A percentile compares a stretch with the other conserved stretches of the same genome.
Evolutionary conservation across 108 stramenopile genomes (phyloP).

Genomic region (Heterococcus sp.): DNA sequence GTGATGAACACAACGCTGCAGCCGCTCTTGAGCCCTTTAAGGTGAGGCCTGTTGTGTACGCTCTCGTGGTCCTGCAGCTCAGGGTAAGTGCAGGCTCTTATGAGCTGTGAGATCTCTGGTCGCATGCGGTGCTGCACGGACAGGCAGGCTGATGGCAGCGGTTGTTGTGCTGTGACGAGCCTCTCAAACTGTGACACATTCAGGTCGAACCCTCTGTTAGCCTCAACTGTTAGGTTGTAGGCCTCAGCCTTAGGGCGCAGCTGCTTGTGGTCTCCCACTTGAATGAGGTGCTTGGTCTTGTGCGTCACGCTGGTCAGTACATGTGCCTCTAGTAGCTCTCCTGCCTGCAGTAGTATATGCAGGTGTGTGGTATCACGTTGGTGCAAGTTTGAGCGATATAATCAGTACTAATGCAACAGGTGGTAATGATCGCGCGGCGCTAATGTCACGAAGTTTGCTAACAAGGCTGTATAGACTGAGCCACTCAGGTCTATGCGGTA

Average conservation of each 20-base stretch:
- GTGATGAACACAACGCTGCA: neutral
- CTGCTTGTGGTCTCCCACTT: neutral
- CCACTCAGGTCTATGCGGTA: too few relatives aligned
- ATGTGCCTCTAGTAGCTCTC: neutral
- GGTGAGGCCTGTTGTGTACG: neutral
- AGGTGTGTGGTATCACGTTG: too few relatives aligned
- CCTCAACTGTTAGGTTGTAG: neutral
- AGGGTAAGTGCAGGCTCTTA: neutral
- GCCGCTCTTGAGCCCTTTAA: neutral
- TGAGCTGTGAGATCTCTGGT: neutral
- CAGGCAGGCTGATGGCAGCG: slow-evolving; percentile 10
- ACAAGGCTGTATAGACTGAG: too few relatives aligned
- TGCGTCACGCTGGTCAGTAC: neutral
- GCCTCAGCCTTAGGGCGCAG: neutral
- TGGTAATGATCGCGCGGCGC: too few relatives aligned
- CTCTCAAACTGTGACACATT: slow-evolving; percentile 65
- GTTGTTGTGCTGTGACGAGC: slow-evolving; percentile 18
- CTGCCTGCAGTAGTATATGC: too few relatives aligned
- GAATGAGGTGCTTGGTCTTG: neutral
- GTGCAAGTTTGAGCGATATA: too few relatives aligned
- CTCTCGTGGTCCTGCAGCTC: neutral
- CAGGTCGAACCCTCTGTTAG: slow-evolving; percentile 53
- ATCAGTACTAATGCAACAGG: too few relatives aligned
- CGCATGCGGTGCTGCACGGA: slow-evolving; percentile 13
- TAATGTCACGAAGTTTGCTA: too few relatives aligned